A percentile compares a stretch with the other conserved stretches of the same genome.
Conservation (phyloP, 2,329 filamentous ascomycete species). For the Pseudogymnoascus sp. region DNA sequence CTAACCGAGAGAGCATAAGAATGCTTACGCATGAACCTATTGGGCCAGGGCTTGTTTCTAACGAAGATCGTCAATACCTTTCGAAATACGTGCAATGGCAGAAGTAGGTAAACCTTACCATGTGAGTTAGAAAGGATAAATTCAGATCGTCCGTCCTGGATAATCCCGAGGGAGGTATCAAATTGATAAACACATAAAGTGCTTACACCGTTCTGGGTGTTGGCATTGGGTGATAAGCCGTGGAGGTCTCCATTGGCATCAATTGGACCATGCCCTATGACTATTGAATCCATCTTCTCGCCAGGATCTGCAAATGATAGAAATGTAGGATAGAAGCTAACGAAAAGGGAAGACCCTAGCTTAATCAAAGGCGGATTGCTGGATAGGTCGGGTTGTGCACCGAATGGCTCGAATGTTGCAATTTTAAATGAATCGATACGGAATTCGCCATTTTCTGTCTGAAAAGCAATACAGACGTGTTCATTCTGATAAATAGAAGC, state of each 20-base stretch:
- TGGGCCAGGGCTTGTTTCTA: not conserved
- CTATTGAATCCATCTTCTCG: not conserved
- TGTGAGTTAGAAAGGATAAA: not conserved
- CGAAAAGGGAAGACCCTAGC: not conserved
- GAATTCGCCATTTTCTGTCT: not conserved
- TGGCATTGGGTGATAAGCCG: not conserved
- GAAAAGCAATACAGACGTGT: slow-evolving; percentile 3
- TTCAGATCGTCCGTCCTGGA: not conserved
- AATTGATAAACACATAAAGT: not conserved
- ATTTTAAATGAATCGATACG: not conserved
- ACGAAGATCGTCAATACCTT: not conserved
- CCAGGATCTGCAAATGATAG: not conserved
- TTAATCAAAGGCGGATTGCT: not conserved
- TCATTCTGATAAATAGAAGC: slow-evolving; percentile 5
- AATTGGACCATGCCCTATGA: not conserved
- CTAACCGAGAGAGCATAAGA: not conserved
- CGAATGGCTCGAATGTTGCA: not conserved
- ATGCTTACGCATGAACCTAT: not conserved
- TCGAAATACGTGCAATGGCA: not conserved
- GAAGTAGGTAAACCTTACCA: not conserved
- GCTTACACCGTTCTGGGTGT: not conserved
- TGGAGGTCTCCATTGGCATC: not conserved
- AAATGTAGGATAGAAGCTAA: not conserved
- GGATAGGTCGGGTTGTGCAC: not conserved
- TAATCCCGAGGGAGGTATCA: not conserved